phyloP scores from a whole-genome alignment of 106 monocot species.

The Ottelia alismoides region DNA sequence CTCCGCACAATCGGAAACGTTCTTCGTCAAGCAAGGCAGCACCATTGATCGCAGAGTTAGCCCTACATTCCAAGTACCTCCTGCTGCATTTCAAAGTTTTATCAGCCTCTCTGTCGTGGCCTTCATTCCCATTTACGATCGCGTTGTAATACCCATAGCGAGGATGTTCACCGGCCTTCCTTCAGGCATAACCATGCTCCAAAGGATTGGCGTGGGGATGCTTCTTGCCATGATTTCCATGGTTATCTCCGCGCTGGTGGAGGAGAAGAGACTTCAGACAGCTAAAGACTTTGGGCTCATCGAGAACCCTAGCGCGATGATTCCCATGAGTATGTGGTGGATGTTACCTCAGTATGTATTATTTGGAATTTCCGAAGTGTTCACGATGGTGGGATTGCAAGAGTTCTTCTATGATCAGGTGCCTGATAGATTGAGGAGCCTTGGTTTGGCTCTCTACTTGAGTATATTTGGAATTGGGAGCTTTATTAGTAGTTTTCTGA shows the following conservation, averaged over 20 bases:
- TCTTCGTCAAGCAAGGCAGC: slow-evolving; percentile 55
- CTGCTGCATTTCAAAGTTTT: slow-evolving; percentile 46
- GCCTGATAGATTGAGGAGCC: slow-evolving; percentile 33
- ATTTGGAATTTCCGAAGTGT: slow-evolving; percentile 19
- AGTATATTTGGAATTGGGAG: slow-evolving; percentile 43
- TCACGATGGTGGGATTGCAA: slow-evolving; percentile 39
- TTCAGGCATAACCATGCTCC: slow-evolving; percentile 39
- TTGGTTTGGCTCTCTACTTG: slow-evolving; percentile 44
- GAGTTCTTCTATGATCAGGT: slow-evolving; percentile 52
- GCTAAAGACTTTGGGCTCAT: slow-evolving; percentile 28
- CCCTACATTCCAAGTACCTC: slow-evolving; percentile 20
- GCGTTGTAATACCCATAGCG: slow-evolving; percentile 18
- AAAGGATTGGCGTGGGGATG: slow-evolving; percentile 44
- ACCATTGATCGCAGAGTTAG: slow-evolving; percentile 35
- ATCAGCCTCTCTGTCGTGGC: slow-evolving; percentile 15
- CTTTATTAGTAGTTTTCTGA: slow-evolving; percentile 33
- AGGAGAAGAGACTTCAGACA: slow-evolving; percentile 28
- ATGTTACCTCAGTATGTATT: slow-evolving; percentile 42
- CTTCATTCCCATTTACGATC: slow-evolving; percentile 35
- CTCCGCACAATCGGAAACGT: slow-evolving; percentile 20
- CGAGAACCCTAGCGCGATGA: slow-evolving; percentile 10
- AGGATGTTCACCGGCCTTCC: slow-evolving; percentile 25
- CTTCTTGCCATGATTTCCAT: slow-evolving; percentile 25
- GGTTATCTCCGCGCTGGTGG: slow-evolving; percentile 34
- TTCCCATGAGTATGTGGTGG: slow-evolving; percentile 64